A percentile compares a stretch with the other conserved stretches of the same genome.
Evolutionary conservation across 148 eudicot genomes (phyloP).

Genomic region (Oxyria digyna): DNA sequence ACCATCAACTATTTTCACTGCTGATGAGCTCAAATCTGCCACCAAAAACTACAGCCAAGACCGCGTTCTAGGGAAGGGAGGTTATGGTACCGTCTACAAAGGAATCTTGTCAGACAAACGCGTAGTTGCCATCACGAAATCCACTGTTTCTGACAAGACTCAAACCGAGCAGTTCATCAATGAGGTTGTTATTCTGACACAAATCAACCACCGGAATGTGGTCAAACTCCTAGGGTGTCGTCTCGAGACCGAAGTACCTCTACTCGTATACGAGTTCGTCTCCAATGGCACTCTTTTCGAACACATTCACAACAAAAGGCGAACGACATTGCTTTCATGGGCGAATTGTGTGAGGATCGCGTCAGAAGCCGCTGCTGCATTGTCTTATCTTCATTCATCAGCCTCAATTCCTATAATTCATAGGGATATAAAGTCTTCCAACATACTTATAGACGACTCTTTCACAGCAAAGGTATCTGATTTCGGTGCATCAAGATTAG

Average conservation of each 20-base stretch:
- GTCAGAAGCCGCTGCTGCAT: slow-evolving; percentile 3
- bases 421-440: slow-evolving; percentile 8
- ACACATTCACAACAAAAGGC: background rate
- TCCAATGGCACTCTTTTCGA: slow-evolving; percentile 8
- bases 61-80: slow-evolving; percentile 8
- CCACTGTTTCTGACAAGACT: slow-evolving; percentile 2
- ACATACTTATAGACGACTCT: slow-evolving; percentile 2
- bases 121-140: slow-evolving; percentile 10
- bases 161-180: slow-evolving; percentile 13
- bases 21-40: slow-evolving; percentile 6
- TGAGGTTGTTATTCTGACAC: slow-evolving; percentile 10
- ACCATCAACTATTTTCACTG: slow-evolving; percentile 7
- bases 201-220: slow-evolving; percentile 10
- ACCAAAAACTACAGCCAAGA: slow-evolving; percentile 10
- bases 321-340: background rate
- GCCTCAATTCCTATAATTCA: background rate
- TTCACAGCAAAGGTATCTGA: slow-evolving; percentile 4
- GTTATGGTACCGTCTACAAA: slow-evolving; percentile 12
- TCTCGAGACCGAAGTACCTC: slow-evolving; percentile 6
- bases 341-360: slow-evolving; percentile 6
- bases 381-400: slow-evolving; percentile 1
- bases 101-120: background rate
- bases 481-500: slow-evolving; percentile 5
- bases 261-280: slow-evolving; percentile 8
- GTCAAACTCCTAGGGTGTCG: slow-evolving; percentile 6